phyloP scores from a whole-genome alignment of 2,329 filamentous ascomycete genomes.

The Teratosphaeria pseudoeucalypti region DNA sequence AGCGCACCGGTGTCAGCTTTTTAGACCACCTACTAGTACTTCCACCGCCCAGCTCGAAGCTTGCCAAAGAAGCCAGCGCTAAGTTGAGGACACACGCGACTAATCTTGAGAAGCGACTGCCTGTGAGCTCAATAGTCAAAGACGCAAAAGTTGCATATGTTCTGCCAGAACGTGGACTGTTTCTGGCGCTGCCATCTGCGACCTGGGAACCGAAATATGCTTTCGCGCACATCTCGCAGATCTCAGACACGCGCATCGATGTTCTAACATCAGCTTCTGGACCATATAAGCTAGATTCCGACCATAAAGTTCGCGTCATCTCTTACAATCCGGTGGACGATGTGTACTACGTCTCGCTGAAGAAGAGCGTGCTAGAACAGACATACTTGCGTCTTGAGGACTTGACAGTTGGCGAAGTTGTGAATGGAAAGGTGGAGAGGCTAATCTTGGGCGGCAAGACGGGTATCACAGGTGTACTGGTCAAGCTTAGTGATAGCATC shows the following conservation, averaged over 20 bases:
- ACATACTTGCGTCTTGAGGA: conserved; percentile 88
- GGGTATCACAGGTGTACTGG: conserved; percentile 71
- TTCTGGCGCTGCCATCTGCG: conserved; percentile 54
- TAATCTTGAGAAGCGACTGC: conserved; percentile 41
- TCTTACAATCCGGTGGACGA: conserved; percentile 84
- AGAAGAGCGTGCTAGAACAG: conserved; percentile 73
- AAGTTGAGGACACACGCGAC: conserved; percentile 17
- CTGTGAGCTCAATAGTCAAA: conserved; percentile 66
- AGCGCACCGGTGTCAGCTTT: conserved; percentile 79
- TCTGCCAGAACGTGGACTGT: conserved; percentile 69
- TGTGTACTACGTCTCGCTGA: conserved; percentile 73
- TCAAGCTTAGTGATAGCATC: conserved; percentile 78
- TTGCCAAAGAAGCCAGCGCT: conserved; percentile 24
- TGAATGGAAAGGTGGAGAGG: conserved; percentile 77
- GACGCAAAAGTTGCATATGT: conserved; percentile 71
- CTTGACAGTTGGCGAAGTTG: conserved; percentile 66
- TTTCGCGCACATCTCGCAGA: conserved; percentile 92
- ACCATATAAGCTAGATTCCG: conserved; percentile 64
- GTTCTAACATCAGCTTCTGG: conserved; percentile 66
- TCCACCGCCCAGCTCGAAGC: conserved; percentile 28
- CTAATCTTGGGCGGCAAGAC: conserved; percentile 65
- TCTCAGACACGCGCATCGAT: conserved; percentile 85
- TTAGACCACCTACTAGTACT: conserved; percentile 73
- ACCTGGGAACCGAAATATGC: conserved; percentile 5
- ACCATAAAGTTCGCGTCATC: conserved; percentile 70